These are phyloP conservation scores for Holtermannia corniformis DNA, from an alignment of 768 basidiomycete genomes.

Conservation along the genomic window DNA sequence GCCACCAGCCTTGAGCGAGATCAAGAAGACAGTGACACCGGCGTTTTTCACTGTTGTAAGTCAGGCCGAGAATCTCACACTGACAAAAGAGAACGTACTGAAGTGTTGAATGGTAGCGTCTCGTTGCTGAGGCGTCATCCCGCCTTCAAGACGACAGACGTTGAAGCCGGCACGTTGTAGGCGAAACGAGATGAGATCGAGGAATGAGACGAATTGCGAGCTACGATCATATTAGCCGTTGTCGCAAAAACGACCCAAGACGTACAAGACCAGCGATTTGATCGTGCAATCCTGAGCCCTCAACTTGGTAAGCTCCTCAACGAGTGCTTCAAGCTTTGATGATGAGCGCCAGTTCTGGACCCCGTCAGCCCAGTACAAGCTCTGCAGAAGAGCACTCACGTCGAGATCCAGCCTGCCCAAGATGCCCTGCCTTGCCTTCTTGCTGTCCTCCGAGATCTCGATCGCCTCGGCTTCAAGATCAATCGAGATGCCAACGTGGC, in stretches of 20 bases:
- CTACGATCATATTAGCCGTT: slow-evolving; percentile 7
- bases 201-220: slow-evolving; percentile 41
- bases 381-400: slow-evolving; percentile 15
- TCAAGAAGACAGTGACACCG: slow-evolving; percentile 92
- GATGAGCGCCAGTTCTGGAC: slow-evolving; percentile 71
- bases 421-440: slow-evolving; percentile 70
- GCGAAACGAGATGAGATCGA: slow-evolving; percentile 82
- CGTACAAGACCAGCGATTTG: slow-evolving; percentile 81
- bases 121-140: slow-evolving; percentile 91
- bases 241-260: background rate
- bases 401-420: slow-evolving; percentile 80
- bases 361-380: background rate
- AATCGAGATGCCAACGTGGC: slow-evolving; percentile 82
- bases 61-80: slow-evolving; percentile 2
- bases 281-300: slow-evolving; percentile 76
- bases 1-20: slow-evolving; percentile 86
- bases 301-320: slow-evolving; percentile 84
- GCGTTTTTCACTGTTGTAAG: slow-evolving; percentile 85
- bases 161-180: slow-evolving; percentile 85
- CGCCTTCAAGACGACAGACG: slow-evolving; percentile 89
- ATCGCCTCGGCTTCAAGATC: slow-evolving; percentile 90
- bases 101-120: slow-evolving; percentile 92
- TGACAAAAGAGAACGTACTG: slow-evolving; percentile 49
- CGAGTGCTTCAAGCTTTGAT: slow-evolving; percentile 91
- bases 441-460: slow-evolving; percentile 59